Base-by-base conservation (phyloP, 2,329 filamentous ascomycete species). In the Cercospora berteroae region DNA sequence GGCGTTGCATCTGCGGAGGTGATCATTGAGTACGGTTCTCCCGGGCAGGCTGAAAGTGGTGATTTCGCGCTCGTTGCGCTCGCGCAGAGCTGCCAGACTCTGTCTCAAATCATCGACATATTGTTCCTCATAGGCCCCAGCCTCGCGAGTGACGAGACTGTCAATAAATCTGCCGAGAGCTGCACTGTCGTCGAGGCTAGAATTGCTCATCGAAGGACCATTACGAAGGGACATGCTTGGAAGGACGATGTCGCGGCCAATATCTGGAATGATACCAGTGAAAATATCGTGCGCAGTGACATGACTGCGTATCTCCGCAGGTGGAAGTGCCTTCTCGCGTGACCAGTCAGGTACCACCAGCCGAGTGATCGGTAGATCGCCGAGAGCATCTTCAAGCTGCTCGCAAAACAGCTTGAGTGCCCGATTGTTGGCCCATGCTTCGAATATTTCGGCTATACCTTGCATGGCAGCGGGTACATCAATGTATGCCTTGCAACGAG, bases 81-180 rank as follows among this genome's bases (percentile, higher is more conserved):
- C 31, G 9, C 18, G 36, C 5, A 67, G 56, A 16, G 65, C 52
- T 23, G 18, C 33, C 12, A 67, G 36, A 44, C 66, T 68, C 6
- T 48, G 16, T 23, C 36, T 18, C 12, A 68, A 63, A 20, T 68
- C 63, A 16, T 39, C 50, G 16, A 63, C 55, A 55, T 68, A 68
- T 13, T 59, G 36, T 42, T 31, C 55, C 60, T 60, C 16, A 31
- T 66, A 66, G 16, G 36, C n/a, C 5, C 42, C 59, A 16, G 25
- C 59, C 23, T 61, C 59, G 3, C 4, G 8, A n/a, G 20, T 48
- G 13, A 23, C 59, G 23, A 61, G 39, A n/a, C 27, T 10, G 27
- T 44, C 36, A 29, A 48, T 20, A 4, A 61, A 13, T 6, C 13
- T n/a, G 16, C n/a, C 27, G 33, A 61, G 23, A n/a, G 55, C 27